phyloP scores from a whole-genome alignment of 2,329 filamentous ascomycete species.

The Helminthosporium solani region DNA sequence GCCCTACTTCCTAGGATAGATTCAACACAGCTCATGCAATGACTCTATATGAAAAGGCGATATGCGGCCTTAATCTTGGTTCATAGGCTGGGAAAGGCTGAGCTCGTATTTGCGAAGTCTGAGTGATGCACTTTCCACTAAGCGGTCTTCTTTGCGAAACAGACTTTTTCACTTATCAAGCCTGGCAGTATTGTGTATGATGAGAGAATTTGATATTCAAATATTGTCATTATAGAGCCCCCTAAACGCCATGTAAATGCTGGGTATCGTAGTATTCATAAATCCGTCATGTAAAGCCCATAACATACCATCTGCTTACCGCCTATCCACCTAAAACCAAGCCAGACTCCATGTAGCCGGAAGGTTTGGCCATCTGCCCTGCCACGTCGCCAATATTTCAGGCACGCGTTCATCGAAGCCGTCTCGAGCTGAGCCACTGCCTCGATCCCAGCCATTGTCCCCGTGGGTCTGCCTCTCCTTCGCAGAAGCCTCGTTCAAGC shows the following conservation, averaged over 20 bases:
- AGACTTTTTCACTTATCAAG: too few relatives aligned
- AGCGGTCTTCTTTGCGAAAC: too few relatives aligned
- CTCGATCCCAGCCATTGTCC: constrained; percentile 66
- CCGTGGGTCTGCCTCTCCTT: constrained; percentile 73
- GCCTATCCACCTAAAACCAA: constrained; percentile 66
- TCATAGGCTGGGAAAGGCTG: too few relatives aligned
- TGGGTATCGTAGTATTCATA: constrained; percentile 10
- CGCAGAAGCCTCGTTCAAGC: constrained; percentile 74
- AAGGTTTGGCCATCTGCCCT: constrained; percentile 88
- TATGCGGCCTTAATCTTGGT: too few relatives aligned
- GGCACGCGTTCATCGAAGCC: constrained; percentile 93
- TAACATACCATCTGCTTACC: background rate
- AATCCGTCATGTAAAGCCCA: constrained; percentile 1
- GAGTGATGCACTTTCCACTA: too few relatives aligned
- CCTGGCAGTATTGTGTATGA: too few relatives aligned
- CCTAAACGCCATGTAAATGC: constrained; percentile 9
- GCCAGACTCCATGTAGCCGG: constrained; percentile 92
- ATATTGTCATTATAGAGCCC: background rate
- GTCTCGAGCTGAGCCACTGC: constrained; percentile 56
- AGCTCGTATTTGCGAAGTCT: too few relatives aligned
- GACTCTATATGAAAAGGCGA: too few relatives aligned
- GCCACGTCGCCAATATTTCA: constrained; percentile 88
- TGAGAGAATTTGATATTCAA: constrained; percentile 13
- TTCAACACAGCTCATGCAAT: too few relatives aligned
- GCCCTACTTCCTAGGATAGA: too few relatives aligned